Conservation (phyloP, 108 stramenopile genomes). For the Parmales sp. region DNA sequence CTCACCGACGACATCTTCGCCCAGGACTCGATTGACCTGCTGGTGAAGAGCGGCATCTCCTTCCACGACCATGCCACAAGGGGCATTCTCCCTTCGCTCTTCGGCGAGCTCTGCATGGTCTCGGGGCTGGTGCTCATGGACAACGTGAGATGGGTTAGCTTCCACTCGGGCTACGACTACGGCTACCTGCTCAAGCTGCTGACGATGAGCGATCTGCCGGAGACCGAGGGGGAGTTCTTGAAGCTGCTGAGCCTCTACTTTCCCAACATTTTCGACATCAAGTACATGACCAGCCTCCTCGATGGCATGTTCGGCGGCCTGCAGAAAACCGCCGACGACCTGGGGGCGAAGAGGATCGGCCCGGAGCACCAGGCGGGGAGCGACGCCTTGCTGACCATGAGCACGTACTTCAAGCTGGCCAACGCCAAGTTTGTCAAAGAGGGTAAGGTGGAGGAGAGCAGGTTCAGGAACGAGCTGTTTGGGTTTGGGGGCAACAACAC, state of each 20-base stretch:
- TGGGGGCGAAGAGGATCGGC: conserved; percentile 85
- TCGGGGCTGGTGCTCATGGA: conserved; percentile 90
- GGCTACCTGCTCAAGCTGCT: conserved; percentile 91
- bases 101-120: conserved; percentile 95
- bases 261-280: conserved; percentile 94
- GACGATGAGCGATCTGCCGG: conserved; percentile 62
- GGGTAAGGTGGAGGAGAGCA: conserved; percentile 29
- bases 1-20: conserved; percentile 95
- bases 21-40: conserved; percentile 92
- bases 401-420: conserved; percentile 82
- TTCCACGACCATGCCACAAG: conserved; percentile 80
- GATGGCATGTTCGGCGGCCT: conserved; percentile 92
- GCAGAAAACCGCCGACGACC: conserved; percentile 78
- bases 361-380: conserved; percentile 98
- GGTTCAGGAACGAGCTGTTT: conserved; percentile 76
- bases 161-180: conserved; percentile 97
- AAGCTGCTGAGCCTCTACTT: conserved; percentile 89
- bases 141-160: conserved; percentile 91
- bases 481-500: conserved; percentile 53
- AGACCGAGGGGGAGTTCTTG: conserved; percentile 79
- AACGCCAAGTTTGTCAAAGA: conserved; percentile 55
- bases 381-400: conserved; percentile 88
- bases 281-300: conserved; percentile 83
- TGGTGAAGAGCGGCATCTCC: conserved; percentile 85
- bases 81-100: conserved; percentile 86